Conservation (phyloP, 2,329 filamentous ascomycete genomes). For the Beauveria australis region DNA sequence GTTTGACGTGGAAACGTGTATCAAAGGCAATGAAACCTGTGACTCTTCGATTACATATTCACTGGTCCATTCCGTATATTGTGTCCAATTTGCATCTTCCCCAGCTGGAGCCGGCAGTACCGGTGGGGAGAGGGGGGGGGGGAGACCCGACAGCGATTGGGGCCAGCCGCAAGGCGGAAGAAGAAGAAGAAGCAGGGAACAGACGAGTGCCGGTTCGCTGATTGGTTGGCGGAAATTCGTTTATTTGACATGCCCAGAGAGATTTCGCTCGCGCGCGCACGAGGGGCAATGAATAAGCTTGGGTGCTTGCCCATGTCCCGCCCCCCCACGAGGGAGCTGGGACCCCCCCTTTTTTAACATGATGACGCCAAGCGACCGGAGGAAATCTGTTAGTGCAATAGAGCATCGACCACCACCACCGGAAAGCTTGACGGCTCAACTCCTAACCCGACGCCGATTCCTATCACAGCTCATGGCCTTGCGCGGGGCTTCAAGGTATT, state of each 20-base stretch:
- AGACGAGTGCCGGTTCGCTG: background rate
- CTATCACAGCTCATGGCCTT: background rate
- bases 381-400: background rate
- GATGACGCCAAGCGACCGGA: background rate
- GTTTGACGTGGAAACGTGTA: background rate
- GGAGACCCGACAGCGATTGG: background rate
- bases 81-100: constrained; percentile 3
- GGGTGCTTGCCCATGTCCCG: too few relatives aligned
- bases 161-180: background rate
- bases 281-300: too few relatives aligned
- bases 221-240: background rate
- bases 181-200: background rate
- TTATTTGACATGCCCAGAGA: background rate
- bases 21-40: background rate
- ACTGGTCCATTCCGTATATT: background rate
- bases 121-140: too few relatives aligned
- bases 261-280: too few relatives aligned
- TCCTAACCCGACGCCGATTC: constrained; percentile 2
- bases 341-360: background rate
- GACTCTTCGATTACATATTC: background rate
- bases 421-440: constrained; percentile 2
- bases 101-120: background rate
- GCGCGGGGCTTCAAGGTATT: background rate
- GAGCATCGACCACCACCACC: background rate
- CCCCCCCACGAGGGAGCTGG: too few relatives aligned